A percentile compares a stretch with the other conserved stretches of the same genome.
These are phyloP conservation scores for Helianthus annuus DNA, from an alignment of 129 eudicot species.

Conservation along the genomic window HanXRQr2.0-SUNRISE NC_035448.2:136347861-136348360, in stretches of 20 bases:
- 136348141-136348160: slow-evolving; percentile 26
- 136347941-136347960: slow-evolving; percentile 3
- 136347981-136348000: background rate
- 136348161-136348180: slow-evolving; percentile 44
- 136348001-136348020: background rate
- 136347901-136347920: slow-evolving; percentile 10
- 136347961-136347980: background rate
- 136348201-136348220: slow-evolving; percentile 40
- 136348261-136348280: slow-evolving; percentile 65
- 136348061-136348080: background rate
- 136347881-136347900: background rate
- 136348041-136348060: slow-evolving; percentile 4
- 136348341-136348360: slow-evolving; percentile 56
- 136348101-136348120: slow-evolving; percentile 41
- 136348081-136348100: slow-evolving; percentile 73
- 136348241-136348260: slow-evolving; percentile 44
- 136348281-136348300: slow-evolving; percentile 77
- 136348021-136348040: background rate
- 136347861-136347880: no score
- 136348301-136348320: slow-evolving; percentile 40
- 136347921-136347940: slow-evolving; percentile 8
- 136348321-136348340: slow-evolving; percentile 59
- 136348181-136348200: slow-evolving; percentile 55
- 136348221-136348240: slow-evolving; percentile 44
- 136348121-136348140: slow-evolving; percentile 42